These are phyloP conservation scores for Globisporangium paroecandrum DNA, from an alignment of 352 stramenopile species.

Conservation along the genomic window DNA sequence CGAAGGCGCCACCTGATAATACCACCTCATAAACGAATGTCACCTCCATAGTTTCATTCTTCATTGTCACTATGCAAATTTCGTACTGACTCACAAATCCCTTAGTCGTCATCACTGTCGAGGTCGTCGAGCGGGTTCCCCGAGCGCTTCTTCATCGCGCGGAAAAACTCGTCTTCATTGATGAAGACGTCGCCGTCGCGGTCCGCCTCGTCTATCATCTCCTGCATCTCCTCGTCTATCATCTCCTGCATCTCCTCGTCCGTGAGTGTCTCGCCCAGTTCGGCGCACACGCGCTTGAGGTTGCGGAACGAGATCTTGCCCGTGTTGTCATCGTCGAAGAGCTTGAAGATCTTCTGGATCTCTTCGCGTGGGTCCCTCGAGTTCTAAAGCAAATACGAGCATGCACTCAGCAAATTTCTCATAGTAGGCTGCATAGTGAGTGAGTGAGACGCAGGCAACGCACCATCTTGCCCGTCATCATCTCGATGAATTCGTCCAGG, in stretches of 20 bases:
- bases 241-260: conserved; percentile 91
- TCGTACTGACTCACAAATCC: neutral
- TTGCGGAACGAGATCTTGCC: conserved; percentile 95
- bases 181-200: conserved; percentile 91
- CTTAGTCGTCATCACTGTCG: conserved; percentile 87
- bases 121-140: conserved; percentile 91
- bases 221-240: conserved; percentile 90
- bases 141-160: conserved; percentile 94
- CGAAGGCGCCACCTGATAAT: neutral
- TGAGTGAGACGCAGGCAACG: neutral
- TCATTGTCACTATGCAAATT: neutral
- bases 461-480: conserved; percentile 94
- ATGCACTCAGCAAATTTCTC: neutral
- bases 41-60: neutral
- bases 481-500: conserved; percentile 94
- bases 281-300: conserved; percentile 90
- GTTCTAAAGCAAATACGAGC: conserved; percentile 32
- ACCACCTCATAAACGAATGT: neutral
- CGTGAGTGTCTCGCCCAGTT: conserved; percentile 69
- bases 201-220: conserved; percentile 96
- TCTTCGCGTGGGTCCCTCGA: conserved; percentile 88
- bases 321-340: conserved; percentile 96
- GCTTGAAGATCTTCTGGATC: conserved; percentile 92
- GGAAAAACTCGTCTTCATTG: conserved; percentile 95
- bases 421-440: neutral